Base-by-base conservation (phyloP, 306 rosid species). In the Citrullus amarus region DNA sequence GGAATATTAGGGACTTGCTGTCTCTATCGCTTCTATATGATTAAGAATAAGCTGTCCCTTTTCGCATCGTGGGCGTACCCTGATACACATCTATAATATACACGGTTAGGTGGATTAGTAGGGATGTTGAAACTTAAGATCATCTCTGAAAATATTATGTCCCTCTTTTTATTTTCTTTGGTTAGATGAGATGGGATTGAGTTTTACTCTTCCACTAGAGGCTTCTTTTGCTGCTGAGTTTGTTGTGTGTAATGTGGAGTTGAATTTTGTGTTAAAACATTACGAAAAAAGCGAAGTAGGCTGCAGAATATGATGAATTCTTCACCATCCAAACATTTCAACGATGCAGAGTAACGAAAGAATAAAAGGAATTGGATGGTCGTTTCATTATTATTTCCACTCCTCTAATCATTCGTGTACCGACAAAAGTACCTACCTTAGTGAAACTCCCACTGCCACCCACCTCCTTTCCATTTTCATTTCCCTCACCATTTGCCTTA, bases 361-460 rank as follows among this genome's bases (percentile, higher is more conserved):
- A 75, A 48, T 17, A 50, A 63, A 70, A 32, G 18, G 56, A 61
- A 41, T 78, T 17, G n/a, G 20, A 13, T 71, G 76, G 58, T 22
- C 57, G 58, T 51, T 80, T 87, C 83, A 84, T 85, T 77, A 84
- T 85, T 77, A 62, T 73, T 86, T 88, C 85, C 90, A 11, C 78
- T 18, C 57, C 46, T 79, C 20, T 56, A 92, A 88, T 89, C 86
- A 90, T 90, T 81, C 83, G 62, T 41, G 79, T 62, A 36, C 69
- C 85, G 91, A 90, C 91, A 88, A 84, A 60, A 75, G 63, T 32
- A 51, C 30, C 62, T 30, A 54, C 16, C 46, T 32, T 75, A 75
- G 78, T 75, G 66, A 9, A 44, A 60, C 59, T 62, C 77, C 80
- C 80, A 68, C 50, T 75, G 50, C 66, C 61, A n/a, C 76, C 13